phyloP scores from a whole-genome alignment of 768 basidiomycete genomes.

The Mycena belliarum region DNA sequence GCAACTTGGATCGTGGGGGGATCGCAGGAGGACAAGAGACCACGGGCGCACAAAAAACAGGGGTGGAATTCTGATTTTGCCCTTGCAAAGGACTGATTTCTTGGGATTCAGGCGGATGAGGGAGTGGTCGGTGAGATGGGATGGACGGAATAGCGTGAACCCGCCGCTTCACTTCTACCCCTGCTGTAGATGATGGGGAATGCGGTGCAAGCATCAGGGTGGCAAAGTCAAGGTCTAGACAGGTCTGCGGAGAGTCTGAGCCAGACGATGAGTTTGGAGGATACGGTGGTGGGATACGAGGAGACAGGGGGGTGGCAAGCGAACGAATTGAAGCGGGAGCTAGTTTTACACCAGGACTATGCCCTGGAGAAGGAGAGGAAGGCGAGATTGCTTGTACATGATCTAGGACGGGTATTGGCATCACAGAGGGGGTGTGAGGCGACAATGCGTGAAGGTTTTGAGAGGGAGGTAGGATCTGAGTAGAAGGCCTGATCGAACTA shows the following conservation, averaged over 20 bases:
- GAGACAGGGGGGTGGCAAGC: slow-evolving; percentile 7
- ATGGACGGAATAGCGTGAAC: neutral
- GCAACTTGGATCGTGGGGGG: slow-evolving; percentile 17
- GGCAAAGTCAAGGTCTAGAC: slow-evolving; percentile 4
- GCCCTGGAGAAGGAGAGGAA: neutral
- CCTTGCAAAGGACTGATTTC: neutral
- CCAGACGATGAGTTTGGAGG: neutral
- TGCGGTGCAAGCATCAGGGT: neutral
- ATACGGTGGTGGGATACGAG: slow-evolving; percentile 6
- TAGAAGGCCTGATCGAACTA: slow-evolving; percentile 8
- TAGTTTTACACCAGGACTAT: neutral
- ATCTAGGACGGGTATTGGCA: neutral
- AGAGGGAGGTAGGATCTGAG: neutral
- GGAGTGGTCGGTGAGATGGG: neutral
- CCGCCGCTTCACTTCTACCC: neutral
- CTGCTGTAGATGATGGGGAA: neutral
- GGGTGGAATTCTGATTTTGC: neutral
- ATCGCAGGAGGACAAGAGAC: slow-evolving; percentile 1
- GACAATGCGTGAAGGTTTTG: neutral
- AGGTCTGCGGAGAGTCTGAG: neutral
- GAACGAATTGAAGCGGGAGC: neutral
- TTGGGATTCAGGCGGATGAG: neutral
- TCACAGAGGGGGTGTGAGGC: neutral
- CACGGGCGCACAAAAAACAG: neutral
- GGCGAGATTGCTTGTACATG: neutral